Evolutionary conservation across 2,329 filamentous ascomycete genomes (phyloP).

Genomic region (Orbilia ellipsospora): DNA sequence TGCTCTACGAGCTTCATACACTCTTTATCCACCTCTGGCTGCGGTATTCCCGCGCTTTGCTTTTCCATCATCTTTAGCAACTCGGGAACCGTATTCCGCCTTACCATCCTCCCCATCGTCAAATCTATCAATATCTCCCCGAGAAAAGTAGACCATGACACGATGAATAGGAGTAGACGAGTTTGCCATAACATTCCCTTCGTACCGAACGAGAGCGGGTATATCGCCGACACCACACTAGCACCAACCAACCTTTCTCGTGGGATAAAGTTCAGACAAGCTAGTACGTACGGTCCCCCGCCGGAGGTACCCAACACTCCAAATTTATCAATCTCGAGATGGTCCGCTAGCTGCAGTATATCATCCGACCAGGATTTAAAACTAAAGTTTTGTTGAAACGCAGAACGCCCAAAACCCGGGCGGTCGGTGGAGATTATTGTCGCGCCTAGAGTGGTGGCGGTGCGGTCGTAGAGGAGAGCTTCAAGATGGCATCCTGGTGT

Average conservation of each 20-base stretch:
- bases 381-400: slow-evolving; percentile 59
- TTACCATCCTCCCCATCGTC: slow-evolving; percentile 60
- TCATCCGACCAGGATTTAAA: slow-evolving; percentile 46
- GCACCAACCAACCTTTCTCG: slow-evolving; percentile 62
- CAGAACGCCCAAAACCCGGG: slow-evolving; percentile 64
- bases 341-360: slow-evolving; percentile 39
- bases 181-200: slow-evolving; percentile 40
- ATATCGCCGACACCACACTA: slow-evolving; percentile 58
- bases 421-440: slow-evolving; percentile 64
- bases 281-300: slow-evolving; percentile 44
- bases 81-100: slow-evolving; percentile 56
- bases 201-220: slow-evolving; percentile 30
- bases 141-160: slow-evolving; percentile 31
- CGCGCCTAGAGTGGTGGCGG: slow-evolving; percentile 59
- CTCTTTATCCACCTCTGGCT: slow-evolving; percentile 55
- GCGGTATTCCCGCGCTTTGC: slow-evolving; percentile 56
- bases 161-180: slow-evolving; percentile 31
- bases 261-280: slow-evolving; percentile 49
- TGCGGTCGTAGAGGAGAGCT: slow-evolving; percentile 59
- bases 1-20: slow-evolving; percentile 54
- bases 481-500: slow-evolving; percentile 64
- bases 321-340: slow-evolving; percentile 37
- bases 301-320: slow-evolving; percentile 37
- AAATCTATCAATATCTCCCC: slow-evolving; percentile 28
- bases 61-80: slow-evolving; percentile 58